Evolutionary conservation across 176 grass and related monocot species (phyloP).

Genomic region (Oryza australiensis): DNA sequence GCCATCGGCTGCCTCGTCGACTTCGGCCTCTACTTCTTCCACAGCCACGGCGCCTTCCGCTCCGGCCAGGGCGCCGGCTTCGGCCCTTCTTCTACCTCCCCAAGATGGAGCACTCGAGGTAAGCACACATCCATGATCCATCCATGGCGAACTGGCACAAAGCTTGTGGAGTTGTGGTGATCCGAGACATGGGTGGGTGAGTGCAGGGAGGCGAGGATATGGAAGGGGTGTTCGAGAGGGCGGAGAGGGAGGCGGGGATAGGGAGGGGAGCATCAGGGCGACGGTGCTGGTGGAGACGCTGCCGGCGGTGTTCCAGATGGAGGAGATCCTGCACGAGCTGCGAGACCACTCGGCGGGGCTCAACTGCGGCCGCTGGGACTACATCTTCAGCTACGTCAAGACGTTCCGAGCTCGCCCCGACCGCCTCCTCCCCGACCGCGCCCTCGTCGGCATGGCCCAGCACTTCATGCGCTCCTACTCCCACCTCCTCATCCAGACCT

Average conservation of each 20-base stretch:
- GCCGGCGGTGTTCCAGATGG: slow-evolving; percentile 93
- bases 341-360: slow-evolving; percentile 83
- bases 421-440: slow-evolving; percentile 90
- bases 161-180: not conserved
- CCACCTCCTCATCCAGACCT: slow-evolving; percentile 85
- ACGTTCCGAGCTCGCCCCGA: slow-evolving; percentile 76
- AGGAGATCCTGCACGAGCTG: slow-evolving; percentile 95
- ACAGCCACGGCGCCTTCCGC: slow-evolving; percentile 69
- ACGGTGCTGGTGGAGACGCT: slow-evolving; percentile 96
- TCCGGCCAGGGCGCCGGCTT: slow-evolving; percentile 63
- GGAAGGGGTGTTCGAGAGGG: slow-evolving; percentile 84
- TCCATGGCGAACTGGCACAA: not conserved
- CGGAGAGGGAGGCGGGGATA: slow-evolving; percentile 57
- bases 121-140: no score
- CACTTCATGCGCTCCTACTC: slow-evolving; percentile 99
- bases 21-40: slow-evolving; percentile 98
- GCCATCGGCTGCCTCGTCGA: slow-evolving; percentile 81
- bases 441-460: slow-evolving; percentile 86
- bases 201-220: slow-evolving; percentile 83
- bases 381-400: slow-evolving; percentile 99
- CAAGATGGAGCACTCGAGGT: slow-evolving; percentile 98
- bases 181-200: no score
- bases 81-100: slow-evolving; percentile 94
- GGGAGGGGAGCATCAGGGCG: slow-evolving; percentile 66
- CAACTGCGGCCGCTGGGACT: slow-evolving; percentile 98